Evolutionary conservation across 352 stramenopile genomes (phyloP).

Genomic region (Pythium folliculosum): DNA sequence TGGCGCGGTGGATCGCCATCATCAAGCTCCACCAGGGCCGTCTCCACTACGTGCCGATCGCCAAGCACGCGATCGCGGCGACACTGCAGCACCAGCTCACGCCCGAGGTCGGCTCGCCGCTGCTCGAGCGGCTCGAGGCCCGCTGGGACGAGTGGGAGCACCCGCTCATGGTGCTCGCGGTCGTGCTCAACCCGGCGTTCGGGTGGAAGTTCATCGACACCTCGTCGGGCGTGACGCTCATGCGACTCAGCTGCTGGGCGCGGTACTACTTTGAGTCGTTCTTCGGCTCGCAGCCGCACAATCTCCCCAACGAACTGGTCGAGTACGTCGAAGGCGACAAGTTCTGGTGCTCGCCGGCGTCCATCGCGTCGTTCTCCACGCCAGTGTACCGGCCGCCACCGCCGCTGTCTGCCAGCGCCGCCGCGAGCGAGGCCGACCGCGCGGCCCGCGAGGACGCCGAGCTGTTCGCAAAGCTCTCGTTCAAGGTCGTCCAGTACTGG

Average conservation of each 20-base stretch:
- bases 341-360: conserved; percentile 30
- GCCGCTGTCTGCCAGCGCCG: background rate
- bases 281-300: conserved; percentile 19
- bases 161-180: conserved; percentile 24
- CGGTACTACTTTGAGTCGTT: conserved; percentile 33
- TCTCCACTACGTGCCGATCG: conserved; percentile 23
- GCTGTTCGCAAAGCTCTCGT: conserved; percentile 19
- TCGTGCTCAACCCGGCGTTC: conserved; percentile 28
- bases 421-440: background rate
- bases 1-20: conserved; percentile 18
- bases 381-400: conserved; percentile 8
- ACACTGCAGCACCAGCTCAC: conserved; percentile 23
- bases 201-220: conserved; percentile 24
- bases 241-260: conserved; percentile 29
- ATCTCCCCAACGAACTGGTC: conserved; percentile 25
- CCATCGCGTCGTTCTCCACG: conserved; percentile 22
- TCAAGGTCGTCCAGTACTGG: conserved; percentile 31
- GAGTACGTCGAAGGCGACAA: conserved; percentile 33
- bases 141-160: conserved; percentile 32
- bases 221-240: conserved; percentile 27
- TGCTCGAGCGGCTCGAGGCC: conserved; percentile 23
- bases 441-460: conserved; percentile 16
- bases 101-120: conserved; percentile 16
- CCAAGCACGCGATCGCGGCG: conserved; percentile 22
- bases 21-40: conserved; percentile 24